A percentile compares a stretch with the other conserved stretches of the same genome.
These are phyloP conservation scores for Rhodocollybia butyracea DNA, from an alignment of 768 basidiomycete genomes.

Conservation along the genomic window DNA sequence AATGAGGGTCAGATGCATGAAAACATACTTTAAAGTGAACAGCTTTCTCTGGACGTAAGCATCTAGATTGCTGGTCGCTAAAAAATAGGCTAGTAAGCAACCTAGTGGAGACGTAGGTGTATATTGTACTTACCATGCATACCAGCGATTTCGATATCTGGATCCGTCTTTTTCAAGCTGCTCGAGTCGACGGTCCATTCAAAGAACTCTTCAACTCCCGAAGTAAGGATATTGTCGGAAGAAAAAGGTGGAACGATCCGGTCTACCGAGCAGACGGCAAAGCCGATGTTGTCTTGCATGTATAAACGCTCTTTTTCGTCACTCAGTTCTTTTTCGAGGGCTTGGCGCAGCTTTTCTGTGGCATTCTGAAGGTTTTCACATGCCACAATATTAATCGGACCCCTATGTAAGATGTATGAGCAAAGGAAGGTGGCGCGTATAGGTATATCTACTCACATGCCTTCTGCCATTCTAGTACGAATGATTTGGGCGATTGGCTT, in stretches of 20 bases:
- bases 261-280: conserved; percentile 40
- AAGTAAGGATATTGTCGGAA: conserved; percentile 26
- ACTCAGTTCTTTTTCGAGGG: conserved; percentile 24
- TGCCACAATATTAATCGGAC: conserved; percentile 21
- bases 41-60: conserved; percentile 40
- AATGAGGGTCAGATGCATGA: neutral
- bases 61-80: conserved; percentile 25
- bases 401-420: neutral
- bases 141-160: conserved; percentile 23
- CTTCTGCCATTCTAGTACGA: conserved; percentile 3
- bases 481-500: conserved; percentile 8
- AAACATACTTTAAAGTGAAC: conserved; percentile 34
- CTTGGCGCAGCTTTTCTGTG: conserved; percentile 25
- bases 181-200: conserved; percentile 36
- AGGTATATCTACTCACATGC: neutral
- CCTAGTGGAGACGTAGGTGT: neutral
- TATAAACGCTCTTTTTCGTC: conserved; percentile 24
- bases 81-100: neutral
- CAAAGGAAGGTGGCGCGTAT: neutral
- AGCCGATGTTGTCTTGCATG: conserved; percentile 29
- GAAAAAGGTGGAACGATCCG: conserved; percentile 29
- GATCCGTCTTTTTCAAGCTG: conserved; percentile 20
- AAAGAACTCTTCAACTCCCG: conserved; percentile 37
- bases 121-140: conserved; percentile 11
- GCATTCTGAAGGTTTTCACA: conserved; percentile 39